These are phyloP conservation scores for Metschnikowia cubensis DNA, from an alignment of 805 yeast genomes.

Conservation along the genomic window DNA sequence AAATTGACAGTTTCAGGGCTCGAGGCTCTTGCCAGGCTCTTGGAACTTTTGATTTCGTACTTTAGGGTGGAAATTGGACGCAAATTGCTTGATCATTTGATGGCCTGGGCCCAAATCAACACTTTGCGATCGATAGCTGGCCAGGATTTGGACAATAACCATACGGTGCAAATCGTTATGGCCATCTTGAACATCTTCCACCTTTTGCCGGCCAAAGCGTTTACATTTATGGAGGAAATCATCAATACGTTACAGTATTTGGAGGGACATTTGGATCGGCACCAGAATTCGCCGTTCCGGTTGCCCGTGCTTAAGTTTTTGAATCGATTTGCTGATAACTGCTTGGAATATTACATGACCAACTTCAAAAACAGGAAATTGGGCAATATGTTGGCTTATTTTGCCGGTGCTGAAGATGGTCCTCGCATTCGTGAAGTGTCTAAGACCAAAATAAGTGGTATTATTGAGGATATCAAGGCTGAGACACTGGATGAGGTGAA, in stretches of 20 bases:
- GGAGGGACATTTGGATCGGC: constrained; percentile 81
- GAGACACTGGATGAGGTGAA: constrained; percentile 52
- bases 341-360: constrained; percentile 63
- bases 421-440: constrained; percentile 53
- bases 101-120: constrained; percentile 92
- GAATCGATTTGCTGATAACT: constrained; percentile 74
- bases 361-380: constrained; percentile 60
- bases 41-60: constrained; percentile 84
- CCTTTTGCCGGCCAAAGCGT: constrained; percentile 86
- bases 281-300: constrained; percentile 84
- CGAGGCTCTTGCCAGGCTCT: constrained; percentile 82
- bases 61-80: constrained; percentile 96
- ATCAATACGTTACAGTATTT: constrained; percentile 69
- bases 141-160: constrained; percentile 75
- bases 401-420: constrained; percentile 54
- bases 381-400: constrained; percentile 65
- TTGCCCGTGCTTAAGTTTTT: constrained; percentile 84
- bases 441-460: constrained; percentile 46
- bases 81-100: constrained; percentile 84
- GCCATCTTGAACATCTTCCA: constrained; percentile 91
- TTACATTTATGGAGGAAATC: constrained; percentile 84
- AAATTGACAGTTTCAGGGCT: constrained; percentile 84
- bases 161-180: constrained; percentile 79
- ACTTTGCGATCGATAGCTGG: constrained; percentile 72
- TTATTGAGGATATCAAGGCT: constrained; percentile 45